Evolutionary conservation across 225 moss, liverwort and hornwort genomes (phyloP), one percentile per base, ranked within the genome.

Genomic region (Polytrichum commune): DNA sequence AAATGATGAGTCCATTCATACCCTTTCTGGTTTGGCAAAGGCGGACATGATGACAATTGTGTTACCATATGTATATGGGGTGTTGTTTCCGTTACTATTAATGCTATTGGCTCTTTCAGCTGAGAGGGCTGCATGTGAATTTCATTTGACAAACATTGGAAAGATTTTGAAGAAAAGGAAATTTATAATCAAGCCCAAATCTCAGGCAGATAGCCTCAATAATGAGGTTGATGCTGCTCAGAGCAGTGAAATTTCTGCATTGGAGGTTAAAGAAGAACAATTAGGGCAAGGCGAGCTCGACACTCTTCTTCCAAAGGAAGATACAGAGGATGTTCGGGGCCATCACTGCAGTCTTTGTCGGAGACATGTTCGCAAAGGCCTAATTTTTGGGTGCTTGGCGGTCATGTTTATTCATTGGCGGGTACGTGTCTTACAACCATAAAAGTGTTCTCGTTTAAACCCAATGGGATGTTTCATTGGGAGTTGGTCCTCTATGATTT

Each of bases 1-100:
- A 2, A 84, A 87, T 29, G 81, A 67, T 8, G 75, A 72, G 24
- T 57, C 75, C 63, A 62, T 30, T 58, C 27, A 77, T 16, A 72
- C 71, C 19, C 70, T 85, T 64, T 81, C 82, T 63, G 95, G 91
- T 38, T 77, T 92, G 30, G 97, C 90, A 30, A 78, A 85, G 74
- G 91, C 97, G 38, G 97, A 94, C 68, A 86, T 94, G 46, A 83
- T 97, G 92, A 85, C 86, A 27, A 90, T 92, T 32, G 92, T 97
- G 19, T 78, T 97, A 28, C 91, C 94, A 10, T 92, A 89, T 74
- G 5, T 97, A 2, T 79, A 76, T 66, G 86, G 74, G 27, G 89
- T 93, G 73, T 77, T 90, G 29, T 82, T 96, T 19, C 95, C 95
- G 1, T 61, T 91, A 60, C 56, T 85, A 53, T 80, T 96, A 75